Base-by-base conservation (phyloP, 2,329 filamentous ascomycete species). In the Sarocladium strictum region DNA sequence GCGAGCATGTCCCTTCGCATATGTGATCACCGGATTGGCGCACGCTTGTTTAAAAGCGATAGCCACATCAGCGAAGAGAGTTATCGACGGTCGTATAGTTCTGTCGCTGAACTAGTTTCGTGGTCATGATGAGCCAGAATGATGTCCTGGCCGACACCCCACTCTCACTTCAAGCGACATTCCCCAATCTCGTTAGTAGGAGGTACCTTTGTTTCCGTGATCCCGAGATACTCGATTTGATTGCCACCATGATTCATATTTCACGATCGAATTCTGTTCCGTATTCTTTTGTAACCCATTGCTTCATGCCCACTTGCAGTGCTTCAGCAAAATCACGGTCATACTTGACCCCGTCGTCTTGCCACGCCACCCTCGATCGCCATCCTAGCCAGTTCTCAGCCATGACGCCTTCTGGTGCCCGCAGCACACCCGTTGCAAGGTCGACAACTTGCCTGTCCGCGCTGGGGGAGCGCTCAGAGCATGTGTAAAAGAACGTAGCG, bases 311-410 rank as follows among this genome's bases (percentile, higher is more conserved):
- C 17, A 68, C 59, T 33, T 62, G 57, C 54, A 77, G 32, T 1
- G 64, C 64, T 55, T 70, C 63, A 1, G 59, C 54, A 58, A 78
- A 73, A 1, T 57, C 61, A 1, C 53, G 24, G 49, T 77, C 73
- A 53, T 65, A 77, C 21, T 54, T 56, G 56, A 61, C 65, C 2
- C 73, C 75, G 26, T 62, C 66, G 7, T 67, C 64, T 6, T 57
- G 53, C 60, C 63, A 71, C 1, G 63, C 67, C 10, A 72, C 27
- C 55, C 65, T 63, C 19, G 72, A 68, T 53, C 72, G 64, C 76
- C 76, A 79, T 1, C 68, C 71, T 17, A 79, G 56, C 76, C 76
- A 78, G 7, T 68, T 64, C 58, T 75, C 69, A 0, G 74, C 74
- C 63, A 72, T 66, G 2, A 66, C 59, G 0, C 75, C 75, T 54